Evolutionary conservation across 1,284 basidiomycete genomes (phyloP), one percentile per base, ranked within the genome.

Genomic region (Fomitopsis schrenkii): DNA sequence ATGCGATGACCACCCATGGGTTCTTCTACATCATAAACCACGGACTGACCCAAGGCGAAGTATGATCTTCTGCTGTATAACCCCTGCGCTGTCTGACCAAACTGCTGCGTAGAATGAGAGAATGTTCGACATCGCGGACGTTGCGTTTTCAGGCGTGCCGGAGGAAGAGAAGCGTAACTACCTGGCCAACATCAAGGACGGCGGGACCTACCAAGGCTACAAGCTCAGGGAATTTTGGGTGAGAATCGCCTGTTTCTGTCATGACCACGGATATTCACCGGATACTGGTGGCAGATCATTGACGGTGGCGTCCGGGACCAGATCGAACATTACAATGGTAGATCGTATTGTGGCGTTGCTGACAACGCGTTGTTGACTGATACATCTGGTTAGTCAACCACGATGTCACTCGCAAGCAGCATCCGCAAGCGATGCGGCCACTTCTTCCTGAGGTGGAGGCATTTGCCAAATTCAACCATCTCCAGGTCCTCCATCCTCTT

Each of bases 1-100:
- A 85, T 62, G 88, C 88, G 0, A 80, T 91, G 76, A 73, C 79
- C 3, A 79, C 78, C 12, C 80, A 85, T 57, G 88, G 84, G 5
- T 91, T 87, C 71, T 84, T 87, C 74, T 88, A 85, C 63, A 79
- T 83, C 22, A 68, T 85, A 53, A 86, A 87, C 61, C 86, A 88
- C 64, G 85, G 86, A 3, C 80, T 82, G 54, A 75, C 74, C 0
- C 70, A 75, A 52, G 72, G 75, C 8, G 76, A 85, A 74, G 86
- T 79, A 62, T 55, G 48, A 12, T n/a, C 7, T 5, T 9, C 38
- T 15, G 12, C 6, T 33, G 5, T 17, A 3, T 17, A 2, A 17
- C 30, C 14, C 7, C 9, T 19, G 42, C 9, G 8, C 3, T 28
- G 22, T 48, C 66, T 59, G 14, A 46, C 15, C n/a, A 42, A 17